Conservation (phyloP, 257 asterid genomes). For the Nicotiana sylvestris region DNA sequence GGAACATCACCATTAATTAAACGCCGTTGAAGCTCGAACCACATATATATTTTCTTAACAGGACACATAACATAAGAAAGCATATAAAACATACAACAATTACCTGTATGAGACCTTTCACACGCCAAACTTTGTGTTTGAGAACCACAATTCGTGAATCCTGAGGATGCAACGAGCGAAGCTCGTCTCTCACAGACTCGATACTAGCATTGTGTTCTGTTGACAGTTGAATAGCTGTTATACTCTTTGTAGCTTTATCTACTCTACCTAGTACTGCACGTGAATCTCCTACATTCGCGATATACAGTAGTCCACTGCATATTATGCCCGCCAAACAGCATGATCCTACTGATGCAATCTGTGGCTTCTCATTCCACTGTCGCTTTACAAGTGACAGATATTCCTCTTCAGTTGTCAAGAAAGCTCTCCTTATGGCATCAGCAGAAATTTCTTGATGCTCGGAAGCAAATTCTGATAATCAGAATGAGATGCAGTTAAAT, state of each 20-base stretch:
- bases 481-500: not conserved
- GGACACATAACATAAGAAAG: not conserved
- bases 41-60: not conserved
- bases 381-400: constrained; percentile 62
- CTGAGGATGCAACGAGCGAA: constrained; percentile 63
- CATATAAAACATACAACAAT: not conserved
- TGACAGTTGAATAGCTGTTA: constrained; percentile 65
- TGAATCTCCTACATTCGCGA: constrained; percentile 94
- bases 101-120: constrained; percentile 94
- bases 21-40: not conserved
- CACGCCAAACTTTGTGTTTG: constrained; percentile 93
- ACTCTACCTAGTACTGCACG: constrained; percentile 78
- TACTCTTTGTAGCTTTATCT: constrained; percentile 48
- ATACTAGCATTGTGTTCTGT: constrained; percentile 76
- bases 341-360: constrained; percentile 83
- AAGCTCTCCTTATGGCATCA: constrained; percentile 58
- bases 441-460: constrained; percentile 76
- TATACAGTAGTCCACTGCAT: constrained; percentile 54
- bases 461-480: constrained; percentile 49
- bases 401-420: constrained; percentile 86
- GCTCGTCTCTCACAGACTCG: constrained; percentile 72
- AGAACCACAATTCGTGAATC: constrained; percentile 77
- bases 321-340: constrained; percentile 89
- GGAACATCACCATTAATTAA: not conserved
- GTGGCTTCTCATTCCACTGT: constrained; percentile 70